Evolutionary conservation across 805 yeast species (phyloP).

Genomic region (Zygosaccharomyces siamensis): DNA sequence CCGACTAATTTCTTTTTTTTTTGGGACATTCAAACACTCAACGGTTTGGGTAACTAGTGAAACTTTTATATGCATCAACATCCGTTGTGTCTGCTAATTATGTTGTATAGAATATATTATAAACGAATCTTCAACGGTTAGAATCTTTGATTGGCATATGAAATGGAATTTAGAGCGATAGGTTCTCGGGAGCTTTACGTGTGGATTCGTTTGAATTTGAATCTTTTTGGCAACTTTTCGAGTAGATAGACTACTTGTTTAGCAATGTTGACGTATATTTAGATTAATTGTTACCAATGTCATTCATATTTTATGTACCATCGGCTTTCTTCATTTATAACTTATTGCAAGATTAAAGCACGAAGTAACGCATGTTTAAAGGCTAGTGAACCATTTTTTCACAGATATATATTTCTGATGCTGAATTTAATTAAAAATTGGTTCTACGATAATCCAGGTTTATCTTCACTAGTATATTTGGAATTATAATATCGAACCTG

Average conservation of each 20-base stretch:
- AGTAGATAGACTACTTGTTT: too few species aligned
- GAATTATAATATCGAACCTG: neutral
- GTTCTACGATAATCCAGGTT: neutral
- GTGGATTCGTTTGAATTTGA: too few species aligned
- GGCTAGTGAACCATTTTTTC: too few species aligned
- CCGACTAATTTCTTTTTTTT: neutral
- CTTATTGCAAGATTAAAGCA: neutral
- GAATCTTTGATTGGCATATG: neutral
- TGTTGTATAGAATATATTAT: constrained; percentile 6
- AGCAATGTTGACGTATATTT: neutral
- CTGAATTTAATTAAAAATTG: neutral
- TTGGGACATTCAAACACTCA: constrained; percentile 18
- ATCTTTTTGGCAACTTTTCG: too few species aligned
- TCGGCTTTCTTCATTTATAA: neutral
- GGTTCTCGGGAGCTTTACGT: neutral
- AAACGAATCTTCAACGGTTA: constrained; percentile 29
- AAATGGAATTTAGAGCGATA: neutral
- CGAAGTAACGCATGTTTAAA: neutral
- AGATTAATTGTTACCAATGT: neutral
- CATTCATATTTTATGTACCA: neutral
- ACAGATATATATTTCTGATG: neutral
- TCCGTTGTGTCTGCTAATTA: neutral
- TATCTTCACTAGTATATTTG: neutral
- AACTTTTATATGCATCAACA: constrained; percentile 2
- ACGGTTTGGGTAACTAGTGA: constrained; percentile 17